Evolutionary conservation across 2,329 filamentous ascomycete genomes (phyloP), one percentile per base, ranked within the genome.

Genomic region (Monosporascus ibericus): DNA sequence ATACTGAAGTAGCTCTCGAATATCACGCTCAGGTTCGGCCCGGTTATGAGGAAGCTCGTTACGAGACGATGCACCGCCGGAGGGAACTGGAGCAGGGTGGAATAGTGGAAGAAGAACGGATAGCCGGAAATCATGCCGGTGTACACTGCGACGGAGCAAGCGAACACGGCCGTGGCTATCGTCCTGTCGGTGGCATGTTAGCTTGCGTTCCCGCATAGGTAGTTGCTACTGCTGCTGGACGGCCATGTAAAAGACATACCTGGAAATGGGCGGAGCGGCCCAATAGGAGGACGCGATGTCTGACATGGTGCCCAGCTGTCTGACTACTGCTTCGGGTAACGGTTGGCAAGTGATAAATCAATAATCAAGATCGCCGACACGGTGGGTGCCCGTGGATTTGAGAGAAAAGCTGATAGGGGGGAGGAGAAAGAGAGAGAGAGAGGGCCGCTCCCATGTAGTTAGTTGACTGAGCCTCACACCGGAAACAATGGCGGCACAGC

Each of bases 1-100:
- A 60, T 77, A 84, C 80, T 68, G 64, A 89, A 87, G 72, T 89
- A 90, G 44, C 88, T 84, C 67, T 92, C 87, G 65, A 90, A 74
- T 51, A 91, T 65, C 59, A 91, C 82, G 47, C 72, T 64, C 53
- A 78, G 52, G 48, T 69, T 51, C 7, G 72, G 70, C 5, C 62
- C 57, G 22, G 71, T 72, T 34, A 78, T 51, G 34, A 77, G 55
- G 64, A 75, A 78, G 63, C 65, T 69, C 39, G 72, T 73, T 27
- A 70, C 62, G 20, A 72, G 54, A 47, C 74, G 72, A 69, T 76
- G 76, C 52, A 78, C 59, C 54, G 72, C 66, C 37, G 75, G 75
- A 40, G 81, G 73, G 47, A 81, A 70, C 52, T 76, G 77, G 64
- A 86, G 78, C 52, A 89, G 70, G 52, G 68, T 65, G 22, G 74